A percentile compares a stretch with the other conserved stretches of the same genome.
Evolutionary conservation across 2,329 filamentous ascomycete species (phyloP).

Genomic region (Pseudocercospora fuligena): DNA sequence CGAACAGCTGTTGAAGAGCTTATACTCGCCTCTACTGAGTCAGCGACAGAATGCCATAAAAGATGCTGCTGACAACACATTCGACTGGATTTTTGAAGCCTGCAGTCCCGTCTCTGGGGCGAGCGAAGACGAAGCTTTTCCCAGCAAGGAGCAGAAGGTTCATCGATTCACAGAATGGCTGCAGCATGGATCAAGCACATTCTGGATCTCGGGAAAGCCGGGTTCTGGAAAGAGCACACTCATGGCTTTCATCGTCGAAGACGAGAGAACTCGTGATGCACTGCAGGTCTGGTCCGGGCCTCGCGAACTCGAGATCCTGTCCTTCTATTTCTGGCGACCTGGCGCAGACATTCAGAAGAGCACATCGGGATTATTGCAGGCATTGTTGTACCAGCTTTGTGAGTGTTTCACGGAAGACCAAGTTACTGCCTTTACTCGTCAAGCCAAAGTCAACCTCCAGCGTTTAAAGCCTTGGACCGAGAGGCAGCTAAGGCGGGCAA

Average conservation of each 20-base stretch:
- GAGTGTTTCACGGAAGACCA: too few relatives aligned
- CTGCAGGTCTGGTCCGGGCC: background rate
- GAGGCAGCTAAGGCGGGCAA: too few relatives aligned
- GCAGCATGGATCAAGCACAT: background rate
- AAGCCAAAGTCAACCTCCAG: too few relatives aligned
- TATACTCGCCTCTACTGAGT: background rate
- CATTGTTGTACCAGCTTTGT: too few relatives aligned
- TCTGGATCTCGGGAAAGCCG: constrained; percentile 19
- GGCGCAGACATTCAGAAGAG: constrained; percentile 22
- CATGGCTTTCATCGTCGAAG: constrained; percentile 13
- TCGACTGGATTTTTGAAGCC: constrained; percentile 1
- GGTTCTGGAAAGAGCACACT: constrained; percentile 23
- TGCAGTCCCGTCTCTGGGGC: background rate
- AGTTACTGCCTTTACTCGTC: too few relatives aligned
- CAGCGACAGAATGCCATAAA: background rate
- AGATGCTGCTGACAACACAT: background rate
- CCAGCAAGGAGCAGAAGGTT: background rate
- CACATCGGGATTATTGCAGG: too few relatives aligned
- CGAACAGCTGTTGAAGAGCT: background rate
- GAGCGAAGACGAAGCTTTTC: background rate
- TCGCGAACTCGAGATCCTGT: background rate
- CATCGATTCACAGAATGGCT: constrained; percentile 4
- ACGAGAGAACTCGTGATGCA: background rate
- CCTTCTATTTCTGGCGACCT: constrained; percentile 25
- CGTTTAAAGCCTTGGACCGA: too few relatives aligned